Conservation (phyloP, 352 stramenopile genomes). For the Globisporangium abappressorium region DNA sequence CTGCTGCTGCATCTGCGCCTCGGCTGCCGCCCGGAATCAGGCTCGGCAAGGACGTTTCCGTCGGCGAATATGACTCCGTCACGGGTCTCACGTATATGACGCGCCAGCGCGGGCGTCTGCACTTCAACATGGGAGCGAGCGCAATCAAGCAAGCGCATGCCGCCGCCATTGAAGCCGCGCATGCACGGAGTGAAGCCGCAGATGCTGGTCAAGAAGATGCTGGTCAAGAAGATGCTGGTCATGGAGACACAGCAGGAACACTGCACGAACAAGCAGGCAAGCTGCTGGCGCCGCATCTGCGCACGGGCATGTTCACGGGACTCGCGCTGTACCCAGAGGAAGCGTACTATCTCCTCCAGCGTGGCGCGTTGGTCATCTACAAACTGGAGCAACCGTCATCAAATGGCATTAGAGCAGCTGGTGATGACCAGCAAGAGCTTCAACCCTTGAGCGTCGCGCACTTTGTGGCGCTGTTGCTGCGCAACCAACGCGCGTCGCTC, state of each 20-base stretch:
- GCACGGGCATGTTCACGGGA: constrained; percentile 47
- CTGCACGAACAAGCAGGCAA: neutral
- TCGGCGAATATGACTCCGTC: constrained; percentile 53
- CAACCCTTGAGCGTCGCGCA: constrained; percentile 21
- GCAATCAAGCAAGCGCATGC: constrained; percentile 32
- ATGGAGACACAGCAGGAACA: neutral
- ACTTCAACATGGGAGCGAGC: constrained; percentile 73
- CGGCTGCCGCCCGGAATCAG: neutral
- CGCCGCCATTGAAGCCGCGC: neutral
- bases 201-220: neutral
- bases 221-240: neutral
- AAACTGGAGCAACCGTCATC: constrained; percentile 15
- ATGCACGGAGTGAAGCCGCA: neutral
- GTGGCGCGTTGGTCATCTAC: constrained; percentile 45
- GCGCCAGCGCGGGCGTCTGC: constrained; percentile 60
- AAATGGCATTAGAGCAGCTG: no score
- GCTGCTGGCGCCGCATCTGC: constrained; percentile 12
- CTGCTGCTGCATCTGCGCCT: neutral
- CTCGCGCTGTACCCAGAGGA: constrained; percentile 71
- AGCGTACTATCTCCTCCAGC: constrained; percentile 59
- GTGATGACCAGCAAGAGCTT: neutral
- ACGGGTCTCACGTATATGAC: constrained; percentile 69
- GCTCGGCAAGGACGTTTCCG: constrained; percentile 42
- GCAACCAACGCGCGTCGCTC: constrained; percentile 27
- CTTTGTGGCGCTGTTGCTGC: constrained; percentile 30